A percentile compares a stretch with the other conserved stretches of the same genome.
Evolutionary conservation across 75 land plant genomes (phyloP).

Genomic region (Pinus taeda): DNA sequence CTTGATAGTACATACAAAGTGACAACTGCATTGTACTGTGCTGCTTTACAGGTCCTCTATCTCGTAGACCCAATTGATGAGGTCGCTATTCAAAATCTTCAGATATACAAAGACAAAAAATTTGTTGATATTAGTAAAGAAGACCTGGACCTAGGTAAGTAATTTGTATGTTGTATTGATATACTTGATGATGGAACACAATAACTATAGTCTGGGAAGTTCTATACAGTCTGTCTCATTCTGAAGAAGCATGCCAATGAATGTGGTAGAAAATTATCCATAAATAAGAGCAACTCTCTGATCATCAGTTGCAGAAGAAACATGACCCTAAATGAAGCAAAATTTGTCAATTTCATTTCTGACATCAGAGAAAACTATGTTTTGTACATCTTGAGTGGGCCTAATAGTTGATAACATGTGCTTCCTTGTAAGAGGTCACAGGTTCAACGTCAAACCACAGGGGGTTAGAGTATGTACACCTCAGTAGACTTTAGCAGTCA

Average conservation of each 20-base stretch:
- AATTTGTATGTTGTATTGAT: not conserved
- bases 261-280: not conserved
- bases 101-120: conserved; percentile 94
- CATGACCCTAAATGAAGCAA: not conserved
- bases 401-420: no score
- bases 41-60: conserved; percentile 66
- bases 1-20: not conserved
- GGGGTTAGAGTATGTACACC: no score
- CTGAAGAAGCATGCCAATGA: not conserved
- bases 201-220: not conserved
- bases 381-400: no score
- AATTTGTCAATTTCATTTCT: not conserved
- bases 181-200: not conserved
- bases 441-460: no score
- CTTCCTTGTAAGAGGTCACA: no score
- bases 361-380: not conserved
- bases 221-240: no score
- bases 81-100: conserved; percentile 89
- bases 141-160: conserved; percentile 90
- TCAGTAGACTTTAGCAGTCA: no score
- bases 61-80: conserved; percentile 95
- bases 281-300: not conserved
- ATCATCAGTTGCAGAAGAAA: not conserved
- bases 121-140: conserved; percentile 99
- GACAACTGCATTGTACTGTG: not conserved